Evolutionary conservation across 805 yeast genomes (phyloP).

Genomic region (Zygosaccharomyces kombuchaensis): DNA sequence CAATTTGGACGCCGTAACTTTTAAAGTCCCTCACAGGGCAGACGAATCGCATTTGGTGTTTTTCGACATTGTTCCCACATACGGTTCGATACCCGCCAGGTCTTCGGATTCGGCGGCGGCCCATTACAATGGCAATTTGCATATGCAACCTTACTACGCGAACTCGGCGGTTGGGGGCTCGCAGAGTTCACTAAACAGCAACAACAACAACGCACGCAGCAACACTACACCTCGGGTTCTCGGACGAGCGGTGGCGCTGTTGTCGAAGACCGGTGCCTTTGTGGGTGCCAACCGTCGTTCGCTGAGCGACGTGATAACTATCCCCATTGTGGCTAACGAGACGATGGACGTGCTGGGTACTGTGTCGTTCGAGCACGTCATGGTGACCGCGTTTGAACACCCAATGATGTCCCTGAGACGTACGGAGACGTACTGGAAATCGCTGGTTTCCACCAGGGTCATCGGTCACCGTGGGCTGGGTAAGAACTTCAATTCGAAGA

Average conservation of each 20-base stretch:
- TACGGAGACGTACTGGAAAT: constrained; percentile 81
- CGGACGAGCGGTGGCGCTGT: constrained; percentile 80
- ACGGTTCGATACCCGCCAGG: constrained; percentile 42
- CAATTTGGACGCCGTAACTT: constrained; percentile 64
- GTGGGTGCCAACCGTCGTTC: constrained; percentile 68
- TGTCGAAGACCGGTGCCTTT: constrained; percentile 55
- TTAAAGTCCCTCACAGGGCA: constrained; percentile 50
- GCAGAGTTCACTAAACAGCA: constrained; percentile 8
- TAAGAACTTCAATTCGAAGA: constrained; percentile 66
- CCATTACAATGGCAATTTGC: background rate
- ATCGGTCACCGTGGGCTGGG: constrained; percentile 97
- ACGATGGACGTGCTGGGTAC: constrained; percentile 74
- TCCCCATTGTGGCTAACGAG: constrained; percentile 72
- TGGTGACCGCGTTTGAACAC: constrained; percentile 60
- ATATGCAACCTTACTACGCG: constrained; percentile 1
- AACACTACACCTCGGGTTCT: constrained; percentile 41
- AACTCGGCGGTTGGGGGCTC: constrained; percentile 2
- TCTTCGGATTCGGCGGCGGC: background rate
- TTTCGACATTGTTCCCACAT: constrained; percentile 89
- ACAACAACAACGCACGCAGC: constrained; percentile 1
- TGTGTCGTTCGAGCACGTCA: constrained; percentile 67
- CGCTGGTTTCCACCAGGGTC: constrained; percentile 79
- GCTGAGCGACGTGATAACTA: constrained; percentile 56
- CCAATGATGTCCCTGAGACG: constrained; percentile 21
- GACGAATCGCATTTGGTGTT: constrained; percentile 55